These are phyloP conservation scores for Dactylorhiza incarnata DNA, from an alignment of 106 monocot species.

Conservation along the genomic window DNA sequence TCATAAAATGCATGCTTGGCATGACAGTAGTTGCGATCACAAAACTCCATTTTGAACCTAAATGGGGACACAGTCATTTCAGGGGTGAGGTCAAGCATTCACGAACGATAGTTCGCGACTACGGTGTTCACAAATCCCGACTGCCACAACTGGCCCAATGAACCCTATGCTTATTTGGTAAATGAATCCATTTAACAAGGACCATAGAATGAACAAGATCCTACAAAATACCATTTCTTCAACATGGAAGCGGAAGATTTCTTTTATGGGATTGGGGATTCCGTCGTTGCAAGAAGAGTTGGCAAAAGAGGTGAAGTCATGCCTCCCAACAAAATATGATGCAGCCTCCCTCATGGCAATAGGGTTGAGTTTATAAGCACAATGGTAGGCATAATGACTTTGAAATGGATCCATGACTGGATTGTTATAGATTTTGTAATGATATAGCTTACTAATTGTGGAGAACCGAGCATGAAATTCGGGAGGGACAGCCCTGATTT, in stretches of 20 bases:
- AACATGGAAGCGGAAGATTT: slow-evolving; percentile 63
- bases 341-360: slow-evolving; percentile 66
- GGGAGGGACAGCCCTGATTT: slow-evolving; percentile 47
- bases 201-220: background rate
- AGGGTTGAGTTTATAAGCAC: slow-evolving; percentile 64
- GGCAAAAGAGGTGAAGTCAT: slow-evolving; percentile 79
- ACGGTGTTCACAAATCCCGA: too few relatives aligned
- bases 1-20: too few relatives aligned
- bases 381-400: slow-evolving; percentile 55
- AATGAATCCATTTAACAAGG: background rate
- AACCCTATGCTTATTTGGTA: background rate
- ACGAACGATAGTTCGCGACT: too few relatives aligned
- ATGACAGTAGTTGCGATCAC: too few relatives aligned
- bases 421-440: slow-evolving; percentile 67
- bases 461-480: slow-evolving; percentile 85
- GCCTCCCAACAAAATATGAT: slow-evolving; percentile 60
- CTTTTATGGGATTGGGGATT: slow-evolving; percentile 39
- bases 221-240: slow-evolving; percentile 49
- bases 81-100: too few relatives aligned
- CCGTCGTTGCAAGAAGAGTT: slow-evolving; percentile 51
- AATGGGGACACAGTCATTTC: too few relatives aligned
- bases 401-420: slow-evolving; percentile 82
- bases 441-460: slow-evolving; percentile 68
- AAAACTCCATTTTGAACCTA: too few relatives aligned
- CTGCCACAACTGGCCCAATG: too few relatives aligned